These are phyloP conservation scores for Leucoagaricus sp. DNA, from an alignment of 1,284 basidiomycete species.

Conservation along the genomic window DNA sequence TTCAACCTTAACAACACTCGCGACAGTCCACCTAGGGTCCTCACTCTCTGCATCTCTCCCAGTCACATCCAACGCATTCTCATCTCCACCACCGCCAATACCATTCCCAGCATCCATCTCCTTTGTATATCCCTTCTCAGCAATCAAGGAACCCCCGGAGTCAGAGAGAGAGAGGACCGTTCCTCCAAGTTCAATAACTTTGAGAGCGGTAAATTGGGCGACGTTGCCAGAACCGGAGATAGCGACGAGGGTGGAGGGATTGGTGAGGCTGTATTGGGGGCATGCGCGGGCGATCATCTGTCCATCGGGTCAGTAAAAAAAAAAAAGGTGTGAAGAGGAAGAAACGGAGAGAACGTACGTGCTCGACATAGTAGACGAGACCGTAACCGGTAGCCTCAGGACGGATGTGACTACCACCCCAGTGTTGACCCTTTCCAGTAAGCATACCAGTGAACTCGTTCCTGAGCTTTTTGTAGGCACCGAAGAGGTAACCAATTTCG, in stretches of 20 bases:
- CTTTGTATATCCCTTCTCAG: slow-evolving; percentile 59
- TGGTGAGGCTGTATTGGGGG: slow-evolving; percentile 46
- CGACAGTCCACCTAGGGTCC: slow-evolving; percentile 69
- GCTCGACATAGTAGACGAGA: slow-evolving; percentile 78
- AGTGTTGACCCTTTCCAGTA: slow-evolving; percentile 77
- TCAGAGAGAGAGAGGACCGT: slow-evolving; percentile 79
- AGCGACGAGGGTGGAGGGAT: slow-evolving; percentile 55
- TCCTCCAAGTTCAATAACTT: slow-evolving; percentile 79
- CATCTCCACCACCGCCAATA: slow-evolving; percentile 5
- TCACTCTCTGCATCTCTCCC: slow-evolving; percentile 39
- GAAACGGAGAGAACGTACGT: slow-evolving; percentile 43
- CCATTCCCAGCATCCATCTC: slow-evolving; percentile 40
- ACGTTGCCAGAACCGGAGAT: slow-evolving; percentile 80
- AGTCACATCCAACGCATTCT: slow-evolving; percentile 15
- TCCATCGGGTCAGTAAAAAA: neutral
- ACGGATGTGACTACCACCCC: slow-evolving; percentile 75
- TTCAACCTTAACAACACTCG: slow-evolving; percentile 82
- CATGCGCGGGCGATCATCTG: slow-evolving; percentile 55
- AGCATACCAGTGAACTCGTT: slow-evolving; percentile 81
- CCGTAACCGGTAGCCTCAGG: slow-evolving; percentile 79
- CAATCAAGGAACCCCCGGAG: slow-evolving; percentile 73
- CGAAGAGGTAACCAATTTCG: slow-evolving; percentile 74
- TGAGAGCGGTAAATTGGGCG: slow-evolving; percentile 78
- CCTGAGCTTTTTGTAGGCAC: slow-evolving; percentile 74
- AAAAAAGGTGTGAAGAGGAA: neutral